Evolutionary conservation across 441 rosid species (phyloP).

Genomic region (Brassica balearica): DNA sequence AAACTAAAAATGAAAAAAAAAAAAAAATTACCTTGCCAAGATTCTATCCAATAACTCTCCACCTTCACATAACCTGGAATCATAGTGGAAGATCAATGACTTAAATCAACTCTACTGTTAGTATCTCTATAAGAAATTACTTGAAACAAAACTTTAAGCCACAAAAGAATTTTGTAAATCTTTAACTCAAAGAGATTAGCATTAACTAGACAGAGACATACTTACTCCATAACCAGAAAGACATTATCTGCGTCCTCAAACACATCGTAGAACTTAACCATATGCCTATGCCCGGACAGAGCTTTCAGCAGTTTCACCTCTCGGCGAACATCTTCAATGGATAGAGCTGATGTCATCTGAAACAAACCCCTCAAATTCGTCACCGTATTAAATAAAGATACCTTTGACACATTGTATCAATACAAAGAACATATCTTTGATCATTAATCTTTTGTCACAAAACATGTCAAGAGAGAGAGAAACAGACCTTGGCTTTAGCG

Average conservation of each 20-base stretch:
- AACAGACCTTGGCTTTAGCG: constrained; percentile 67
- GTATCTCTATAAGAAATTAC: not conserved
- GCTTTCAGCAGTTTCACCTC: constrained; percentile 70
- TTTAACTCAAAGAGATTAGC: constrained; percentile 4
- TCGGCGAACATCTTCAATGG: constrained; percentile 70
- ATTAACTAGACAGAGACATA: constrained; percentile 24
- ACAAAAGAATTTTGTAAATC: not conserved
- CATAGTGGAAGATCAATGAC: constrained; percentile 8
- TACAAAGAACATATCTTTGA: constrained; percentile 5
- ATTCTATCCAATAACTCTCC: constrained; percentile 68
- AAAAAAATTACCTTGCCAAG: constrained; percentile 53
- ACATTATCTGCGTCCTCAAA: constrained; percentile 61
- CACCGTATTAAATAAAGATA: not conserved
- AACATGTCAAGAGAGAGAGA: not conserved
- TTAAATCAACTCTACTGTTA: not conserved
- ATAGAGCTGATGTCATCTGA: constrained; percentile 71
- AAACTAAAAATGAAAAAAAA: not conserved
- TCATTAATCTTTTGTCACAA: not conserved
- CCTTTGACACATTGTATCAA: constrained; percentile 2
- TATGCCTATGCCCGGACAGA: constrained; percentile 60
- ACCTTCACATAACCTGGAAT: constrained; percentile 60
- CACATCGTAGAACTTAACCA: constrained; percentile 62
- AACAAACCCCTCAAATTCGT: constrained; percentile 10
- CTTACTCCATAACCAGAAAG: constrained; percentile 74
- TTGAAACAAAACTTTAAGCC: too few relatives aligned